Evolutionary conservation across 1,284 basidiomycete species (phyloP).

Genomic region (Sporisorium iseilematis-ciliati): DNA sequence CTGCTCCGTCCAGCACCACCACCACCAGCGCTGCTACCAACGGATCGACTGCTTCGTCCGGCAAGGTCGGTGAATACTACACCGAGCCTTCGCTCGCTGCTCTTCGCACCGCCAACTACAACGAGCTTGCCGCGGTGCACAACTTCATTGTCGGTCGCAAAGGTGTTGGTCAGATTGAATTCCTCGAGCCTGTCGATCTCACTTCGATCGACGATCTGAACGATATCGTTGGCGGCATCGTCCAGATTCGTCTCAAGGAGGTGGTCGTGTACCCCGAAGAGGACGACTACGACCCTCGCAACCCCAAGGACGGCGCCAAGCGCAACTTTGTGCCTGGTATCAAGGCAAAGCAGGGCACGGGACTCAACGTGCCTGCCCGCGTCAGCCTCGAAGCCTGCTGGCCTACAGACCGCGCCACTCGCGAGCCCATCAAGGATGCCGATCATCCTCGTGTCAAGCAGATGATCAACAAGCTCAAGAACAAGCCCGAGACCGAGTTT

Average conservation of each 20-base stretch:
- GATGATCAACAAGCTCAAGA: conserved; percentile 85
- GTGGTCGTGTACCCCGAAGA: conserved; percentile 91
- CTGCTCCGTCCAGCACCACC: conserved; percentile 21
- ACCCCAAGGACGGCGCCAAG: conserved; percentile 62
- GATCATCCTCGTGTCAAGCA: conserved; percentile 78
- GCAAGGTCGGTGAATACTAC: conserved; percentile 62
- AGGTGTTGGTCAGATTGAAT: conserved; percentile 90
- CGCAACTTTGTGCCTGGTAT: conserved; percentile 63
- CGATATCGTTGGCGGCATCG: conserved; percentile 85
- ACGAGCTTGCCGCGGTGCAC: conserved; percentile 77
- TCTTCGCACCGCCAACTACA: conserved; percentile 57
- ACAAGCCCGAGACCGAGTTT: conserved; percentile 87
- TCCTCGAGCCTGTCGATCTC: conserved; percentile 87
- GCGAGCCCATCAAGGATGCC: conserved; percentile 88
- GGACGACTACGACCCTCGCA: conserved; percentile 63
- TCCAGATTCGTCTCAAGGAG: conserved; percentile 91
- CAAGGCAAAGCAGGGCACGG: conserved; percentile 80
- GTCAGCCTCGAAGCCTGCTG: conserved; percentile 87
- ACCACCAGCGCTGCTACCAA: conserved; percentile 19
- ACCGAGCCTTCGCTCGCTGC: conserved; percentile 57
- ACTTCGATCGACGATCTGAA: conserved; percentile 84
- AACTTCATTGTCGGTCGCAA: conserved; percentile 88
- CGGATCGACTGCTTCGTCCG: conserved; percentile 24
- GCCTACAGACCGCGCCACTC: conserved; percentile 89
- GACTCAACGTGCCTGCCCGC: conserved; percentile 87